Evolutionary conservation across 2,329 filamentous ascomycete genomes (phyloP), one percentile per base, ranked within the genome.

Genomic region (Tolypocladium tundrense): DNA sequence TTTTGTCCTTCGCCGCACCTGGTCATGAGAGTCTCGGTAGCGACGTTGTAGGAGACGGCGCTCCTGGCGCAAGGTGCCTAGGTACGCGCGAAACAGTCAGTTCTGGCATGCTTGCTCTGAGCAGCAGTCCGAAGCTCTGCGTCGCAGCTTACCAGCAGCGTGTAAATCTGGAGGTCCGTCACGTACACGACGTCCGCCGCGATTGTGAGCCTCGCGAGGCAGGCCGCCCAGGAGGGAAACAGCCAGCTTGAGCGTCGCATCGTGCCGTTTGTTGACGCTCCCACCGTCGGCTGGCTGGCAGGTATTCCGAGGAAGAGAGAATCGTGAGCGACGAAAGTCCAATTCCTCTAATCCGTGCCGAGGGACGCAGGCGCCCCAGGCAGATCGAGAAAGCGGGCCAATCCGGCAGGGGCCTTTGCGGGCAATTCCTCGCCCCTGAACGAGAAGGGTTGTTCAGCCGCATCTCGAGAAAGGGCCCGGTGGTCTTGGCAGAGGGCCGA

Each of bases 61-160:
- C 66, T 69, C 59, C 75, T 71, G 4, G 73, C 80, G 64, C 80
- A 83, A 31, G 78, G 77, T 43, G 79, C 79, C 77, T 82, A 60
- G 9, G 27, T 13, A 43, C 40, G 10, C 51, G 4, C 41, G 16
- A 14, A 41, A 33, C 3, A 10, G 45, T 50, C 45, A 50, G 45
- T 50, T n/a, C 45, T n/a, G 43, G 45, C 27, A 6, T 33, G 16
- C n/a, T 33, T 6, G 24, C n/a, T 9, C 27, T 42, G 14, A 56
- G 19, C 33, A 63, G 55, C 39, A 58, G 19, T 41, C 50, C 56
- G 4, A 45, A 58, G 1, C 10, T 53, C 24, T 5, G 40, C 24
- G 39, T 37, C 27, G 27, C 16, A 21, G 31, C 52, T 21, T 70
- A 78, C 75, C 64, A 79, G 64, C 9, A 70, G 63, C 14, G 72